Evolutionary conservation across 2,329 filamentous ascomycete genomes (phyloP), one percentile per base, ranked within the genome.

Genomic region (Phoma sp.): DNA sequence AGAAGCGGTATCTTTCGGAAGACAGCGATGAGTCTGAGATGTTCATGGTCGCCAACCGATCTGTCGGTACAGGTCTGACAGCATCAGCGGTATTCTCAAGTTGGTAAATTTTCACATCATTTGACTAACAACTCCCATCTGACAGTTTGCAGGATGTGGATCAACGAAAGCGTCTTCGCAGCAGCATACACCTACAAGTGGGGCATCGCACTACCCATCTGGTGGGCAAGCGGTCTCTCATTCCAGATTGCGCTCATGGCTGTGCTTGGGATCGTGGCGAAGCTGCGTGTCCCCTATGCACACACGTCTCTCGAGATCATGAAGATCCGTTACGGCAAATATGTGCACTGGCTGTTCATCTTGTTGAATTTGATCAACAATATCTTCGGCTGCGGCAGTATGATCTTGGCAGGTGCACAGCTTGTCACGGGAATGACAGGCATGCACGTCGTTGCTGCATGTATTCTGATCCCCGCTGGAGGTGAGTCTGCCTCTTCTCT

Each of bases 381-480:
- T 68, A 89, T 95, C 37, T 82, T 96, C 6, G 92, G 96, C 19
- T 57, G 53, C 25, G 93, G 91, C 1, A 86, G 91, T 44, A 95
- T 95, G 91, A 79, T 96, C 35, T 84, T 96, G 58, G 91, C 91
- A 22, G 92, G 92, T 53, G 92, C 13, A 91, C 91, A 2, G 91
- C 90, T 57, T 92, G 90, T 71, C 93, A 91, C 77, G 77, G 59
- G 53, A 3, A 59, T 62, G 48, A 55, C 60, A 1, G 60, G 57
- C 1, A 62, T 62, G 51, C 57, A 60, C 27, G 49, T 62, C 13
- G 37, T 56, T n/a, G 55, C 49, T 24, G 55, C 55, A 1, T 53
- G 49, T 22, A 25, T 57, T 27, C 19, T 57, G 1, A 53, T 57
- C 21, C 55, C 55, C 38, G 55, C 45, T 32, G 55, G 55, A 53